Evolutionary conservation across 139 green algal species (phyloP).

Genomic region (Chlorella sorokiniana): DNA sequence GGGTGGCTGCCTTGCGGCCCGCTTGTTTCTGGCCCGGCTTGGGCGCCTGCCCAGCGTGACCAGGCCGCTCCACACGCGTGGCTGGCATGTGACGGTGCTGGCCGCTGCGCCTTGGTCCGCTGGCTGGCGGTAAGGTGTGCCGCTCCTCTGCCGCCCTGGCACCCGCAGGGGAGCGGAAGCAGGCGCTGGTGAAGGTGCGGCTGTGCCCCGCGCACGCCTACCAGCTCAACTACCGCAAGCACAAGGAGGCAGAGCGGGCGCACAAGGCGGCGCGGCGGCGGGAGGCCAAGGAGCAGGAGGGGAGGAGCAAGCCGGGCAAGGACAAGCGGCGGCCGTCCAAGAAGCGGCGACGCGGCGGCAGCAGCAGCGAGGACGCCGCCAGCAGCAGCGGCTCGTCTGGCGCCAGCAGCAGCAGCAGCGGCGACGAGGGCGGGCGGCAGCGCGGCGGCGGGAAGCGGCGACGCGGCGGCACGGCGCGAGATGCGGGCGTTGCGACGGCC

Average conservation of each 20-base stretch:
- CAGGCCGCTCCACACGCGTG: background rate
- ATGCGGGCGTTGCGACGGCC: background rate
- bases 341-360: background rate
- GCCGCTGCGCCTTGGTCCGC: too few species aligned
- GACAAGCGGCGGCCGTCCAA: background rate
- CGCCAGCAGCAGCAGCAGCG: constrained; percentile 7
- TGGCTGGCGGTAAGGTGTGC: too few species aligned
- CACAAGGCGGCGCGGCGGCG: background rate
- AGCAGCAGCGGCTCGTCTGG: background rate
- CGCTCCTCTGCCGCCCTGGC: background rate
- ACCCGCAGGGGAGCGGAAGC: constrained; percentile 67
- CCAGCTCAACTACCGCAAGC: constrained; percentile 84
- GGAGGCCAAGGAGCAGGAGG: background rate
- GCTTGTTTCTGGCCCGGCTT: background rate
- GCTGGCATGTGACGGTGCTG: too few species aligned
- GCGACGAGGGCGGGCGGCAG: background rate
- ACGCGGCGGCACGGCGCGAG: background rate
- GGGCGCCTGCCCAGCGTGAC: background rate
- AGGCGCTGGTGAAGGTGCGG: constrained; percentile 68
- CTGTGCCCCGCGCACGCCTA: constrained; percentile 79
- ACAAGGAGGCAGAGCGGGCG: constrained; percentile 25
- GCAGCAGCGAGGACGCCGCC: constrained; percentile 2
- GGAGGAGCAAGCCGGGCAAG: background rate
- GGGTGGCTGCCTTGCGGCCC: background rate
- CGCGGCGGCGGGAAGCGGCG: background rate